Evolutionary conservation across 208 protist genomes (phyloP).

Genomic region (Wallacemonas collosoma): DNA sequence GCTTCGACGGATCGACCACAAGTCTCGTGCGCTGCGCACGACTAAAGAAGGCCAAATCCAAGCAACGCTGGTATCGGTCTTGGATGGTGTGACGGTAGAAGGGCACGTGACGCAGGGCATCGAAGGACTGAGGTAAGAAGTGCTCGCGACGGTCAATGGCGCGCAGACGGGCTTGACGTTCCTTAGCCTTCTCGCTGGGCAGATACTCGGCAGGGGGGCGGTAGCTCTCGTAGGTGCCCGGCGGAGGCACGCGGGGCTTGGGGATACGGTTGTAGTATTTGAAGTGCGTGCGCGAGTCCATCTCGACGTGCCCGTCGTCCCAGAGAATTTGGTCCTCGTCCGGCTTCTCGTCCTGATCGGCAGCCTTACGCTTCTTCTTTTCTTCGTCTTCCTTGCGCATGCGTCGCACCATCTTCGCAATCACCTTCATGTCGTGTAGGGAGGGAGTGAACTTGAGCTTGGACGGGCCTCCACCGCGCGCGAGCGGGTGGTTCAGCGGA

Average conservation of each 20-base stretch:
- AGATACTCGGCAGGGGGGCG: constrained; percentile 99
- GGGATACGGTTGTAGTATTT: constrained; percentile 86
- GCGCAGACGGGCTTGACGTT: constrained; percentile 89
- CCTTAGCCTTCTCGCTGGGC: constrained; percentile 86
- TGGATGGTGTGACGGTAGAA: constrained; percentile 95
- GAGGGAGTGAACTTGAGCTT: constrained; percentile 87
- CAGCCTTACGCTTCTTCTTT: constrained; percentile 27
- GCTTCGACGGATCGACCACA: constrained; percentile 93
- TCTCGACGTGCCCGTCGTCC: constrained; percentile 85
- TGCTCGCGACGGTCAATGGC: constrained; percentile 92
- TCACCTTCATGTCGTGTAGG: constrained; percentile 89
- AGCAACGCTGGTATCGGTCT: constrained; percentile 99
- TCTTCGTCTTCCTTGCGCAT: constrained; percentile 61
- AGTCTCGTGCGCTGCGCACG: constrained; percentile 89
- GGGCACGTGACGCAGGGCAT: constrained; percentile 93
- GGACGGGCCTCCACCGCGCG: constrained; percentile 76
- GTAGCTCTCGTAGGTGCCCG: constrained; percentile 97
- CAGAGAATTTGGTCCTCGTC: constrained; percentile 63
- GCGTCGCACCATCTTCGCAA: constrained; percentile 90
- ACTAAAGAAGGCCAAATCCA: constrained; percentile 99
- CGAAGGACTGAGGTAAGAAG: constrained; percentile 94
- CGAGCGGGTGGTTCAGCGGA: constrained; percentile 91
- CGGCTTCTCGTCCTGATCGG: constrained; percentile 35
- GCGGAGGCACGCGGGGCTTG: constrained; percentile 82
- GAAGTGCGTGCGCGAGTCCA: constrained; percentile 87